Conservation (phyloP, 1,139 yeast genomes). For the Saccharomyces hybrid region DNA sequence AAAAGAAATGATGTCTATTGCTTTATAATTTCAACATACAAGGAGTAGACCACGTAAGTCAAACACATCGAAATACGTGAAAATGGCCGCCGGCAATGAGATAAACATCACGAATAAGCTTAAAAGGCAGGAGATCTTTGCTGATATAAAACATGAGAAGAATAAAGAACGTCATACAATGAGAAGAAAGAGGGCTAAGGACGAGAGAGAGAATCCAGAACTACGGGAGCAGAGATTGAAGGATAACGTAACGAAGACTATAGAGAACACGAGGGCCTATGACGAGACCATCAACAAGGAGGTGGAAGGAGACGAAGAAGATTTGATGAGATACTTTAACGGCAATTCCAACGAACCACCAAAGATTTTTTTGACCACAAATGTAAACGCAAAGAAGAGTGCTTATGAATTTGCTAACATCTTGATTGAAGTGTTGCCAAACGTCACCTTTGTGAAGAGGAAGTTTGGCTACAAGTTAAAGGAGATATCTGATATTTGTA, state of each 20-base stretch:
- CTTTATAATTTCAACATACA: neutral
- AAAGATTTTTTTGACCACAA: constrained; percentile 82
- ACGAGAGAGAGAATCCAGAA: constrained; percentile 75
- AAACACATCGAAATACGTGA: neutral
- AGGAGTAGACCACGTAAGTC: neutral
- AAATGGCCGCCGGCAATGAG: constrained; percentile 19
- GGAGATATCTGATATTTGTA: constrained; percentile 77
- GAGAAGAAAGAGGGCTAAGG: constrained; percentile 72
- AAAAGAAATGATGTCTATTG: neutral
- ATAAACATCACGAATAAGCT: constrained; percentile 59
- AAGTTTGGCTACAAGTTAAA: constrained; percentile 75
- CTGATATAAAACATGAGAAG: constrained; percentile 64
- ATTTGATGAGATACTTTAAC: constrained; percentile 32
- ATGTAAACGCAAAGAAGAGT: constrained; percentile 71
- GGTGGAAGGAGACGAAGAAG: constrained; percentile 72
- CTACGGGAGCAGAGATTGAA: constrained; percentile 71
- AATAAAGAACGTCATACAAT: constrained; percentile 70
- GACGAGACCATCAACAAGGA: constrained; percentile 71
- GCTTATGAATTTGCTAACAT: constrained; percentile 90
- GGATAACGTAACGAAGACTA: constrained; percentile 76
- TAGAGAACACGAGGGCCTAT: constrained; percentile 78
- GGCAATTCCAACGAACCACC: constrained; percentile 39
- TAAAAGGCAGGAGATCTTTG: constrained; percentile 70
- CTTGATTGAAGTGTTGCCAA: constrained; percentile 76
- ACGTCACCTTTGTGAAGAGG: constrained; percentile 77